A percentile compares a stretch with the other conserved stretches of the same genome.
These are phyloP conservation scores for Camellia granthamiana DNA, from an alignment of 148 eudicot species.

Conservation along the genomic window DNA sequence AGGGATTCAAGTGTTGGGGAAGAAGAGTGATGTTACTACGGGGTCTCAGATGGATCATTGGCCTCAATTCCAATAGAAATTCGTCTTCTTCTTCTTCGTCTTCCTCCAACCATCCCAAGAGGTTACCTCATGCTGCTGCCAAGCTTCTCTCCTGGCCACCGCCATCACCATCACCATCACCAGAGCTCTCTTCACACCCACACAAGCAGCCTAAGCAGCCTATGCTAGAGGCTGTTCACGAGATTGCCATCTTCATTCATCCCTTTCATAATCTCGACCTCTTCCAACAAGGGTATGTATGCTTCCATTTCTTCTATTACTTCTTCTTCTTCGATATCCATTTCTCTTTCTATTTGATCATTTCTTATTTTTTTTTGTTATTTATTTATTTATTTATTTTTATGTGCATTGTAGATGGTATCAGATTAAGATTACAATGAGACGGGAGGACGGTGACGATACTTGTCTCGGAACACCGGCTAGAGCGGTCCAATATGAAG, in stretches of 20 bases:
- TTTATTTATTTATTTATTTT: no score
- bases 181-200: no score
- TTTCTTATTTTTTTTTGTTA: not conserved
- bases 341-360: not conserved
- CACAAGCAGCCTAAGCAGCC: constrained; percentile 28
- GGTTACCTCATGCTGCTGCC: constrained; percentile 51
- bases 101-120: constrained; percentile 42
- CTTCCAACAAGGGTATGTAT: constrained; percentile 89
- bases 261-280: constrained; percentile 97
- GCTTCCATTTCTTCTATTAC: not conserved
- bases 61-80: no score
- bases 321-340: not conserved
- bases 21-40: no score
- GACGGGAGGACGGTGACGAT: constrained; percentile 71
- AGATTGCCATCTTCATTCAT: constrained; percentile 86
- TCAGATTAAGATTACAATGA: constrained; percentile 86
- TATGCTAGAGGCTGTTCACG: constrained; percentile 81
- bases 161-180: not conserved
- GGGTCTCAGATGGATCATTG: no score
- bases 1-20: no score
- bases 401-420: constrained; percentile 61
- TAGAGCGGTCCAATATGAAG: constrained; percentile 59
- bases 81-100: no score
- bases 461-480: constrained; percentile 60
- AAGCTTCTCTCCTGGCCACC: constrained; percentile 22